Conservation (phyloP, 768 basidiomycete species). For the Leucosporidium scottii region DNA sequence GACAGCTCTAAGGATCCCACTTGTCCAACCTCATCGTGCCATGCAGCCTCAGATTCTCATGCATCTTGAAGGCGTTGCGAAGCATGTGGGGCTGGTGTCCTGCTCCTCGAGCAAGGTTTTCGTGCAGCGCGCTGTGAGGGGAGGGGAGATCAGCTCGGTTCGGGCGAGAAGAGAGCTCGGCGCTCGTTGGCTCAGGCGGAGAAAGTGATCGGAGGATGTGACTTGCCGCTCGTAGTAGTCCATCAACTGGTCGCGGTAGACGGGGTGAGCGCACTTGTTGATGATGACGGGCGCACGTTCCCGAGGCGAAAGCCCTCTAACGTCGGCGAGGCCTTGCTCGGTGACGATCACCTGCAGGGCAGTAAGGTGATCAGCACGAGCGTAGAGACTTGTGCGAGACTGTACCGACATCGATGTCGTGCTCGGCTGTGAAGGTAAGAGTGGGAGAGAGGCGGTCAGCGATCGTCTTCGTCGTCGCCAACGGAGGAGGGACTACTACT, state of each 20-base stretch:
- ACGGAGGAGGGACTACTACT: too few species aligned
- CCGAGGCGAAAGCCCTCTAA: conserved; percentile 36
- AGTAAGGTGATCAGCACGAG: conserved; percentile 9
- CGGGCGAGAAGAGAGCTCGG: too few species aligned
- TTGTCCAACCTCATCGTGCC: conserved; percentile 39
- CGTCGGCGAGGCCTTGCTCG: conserved; percentile 40
- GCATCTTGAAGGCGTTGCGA: conserved; percentile 37
- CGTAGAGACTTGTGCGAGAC: not conserved
- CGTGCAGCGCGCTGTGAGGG: conserved; percentile 26
- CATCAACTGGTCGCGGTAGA: conserved; percentile 35
- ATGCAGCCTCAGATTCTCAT: conserved; percentile 31
- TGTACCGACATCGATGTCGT: conserved; percentile 24
- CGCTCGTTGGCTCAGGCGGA: too few species aligned
- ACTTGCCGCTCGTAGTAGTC: conserved; percentile 35
- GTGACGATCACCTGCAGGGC: conserved; percentile 31
- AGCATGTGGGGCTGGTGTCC: conserved; percentile 39
- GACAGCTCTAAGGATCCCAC: conserved; percentile 20
- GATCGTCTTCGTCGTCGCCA: too few species aligned
- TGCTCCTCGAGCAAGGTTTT: conserved; percentile 34
- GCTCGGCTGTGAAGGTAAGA: conserved; percentile 8
- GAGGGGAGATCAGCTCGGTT: too few species aligned
- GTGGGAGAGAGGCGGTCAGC: not conserved
- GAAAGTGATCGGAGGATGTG: too few species aligned
- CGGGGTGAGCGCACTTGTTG: conserved; percentile 39
- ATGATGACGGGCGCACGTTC: conserved; percentile 39